Conservation (phyloP, 805 yeast species). For the Candida peoriensis region DNA sequence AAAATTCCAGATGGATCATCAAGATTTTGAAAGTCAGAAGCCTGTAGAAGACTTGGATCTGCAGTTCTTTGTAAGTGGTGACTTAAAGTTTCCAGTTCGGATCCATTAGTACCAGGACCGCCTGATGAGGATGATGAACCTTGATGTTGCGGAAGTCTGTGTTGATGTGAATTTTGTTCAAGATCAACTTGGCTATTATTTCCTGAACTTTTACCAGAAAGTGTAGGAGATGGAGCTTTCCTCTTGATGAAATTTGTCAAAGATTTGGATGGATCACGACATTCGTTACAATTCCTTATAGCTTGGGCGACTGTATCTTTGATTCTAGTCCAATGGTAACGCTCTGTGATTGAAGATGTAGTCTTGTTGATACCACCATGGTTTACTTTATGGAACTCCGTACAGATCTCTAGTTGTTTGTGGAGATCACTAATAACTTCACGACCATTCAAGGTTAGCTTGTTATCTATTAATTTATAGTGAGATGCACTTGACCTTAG, state of each 20-base stretch:
- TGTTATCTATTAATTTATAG: conserved; percentile 67
- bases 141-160: conserved; percentile 2
- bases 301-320: conserved; percentile 83
- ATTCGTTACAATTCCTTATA: conserved; percentile 68
- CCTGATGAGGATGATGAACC: neutral
- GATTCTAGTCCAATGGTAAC: conserved; percentile 87
- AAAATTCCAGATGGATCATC: conserved; percentile 28
- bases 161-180: neutral
- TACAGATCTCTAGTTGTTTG: conserved; percentile 70
- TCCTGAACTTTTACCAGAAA: conserved; percentile 2
- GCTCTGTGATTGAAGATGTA: conserved; percentile 69
- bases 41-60: conserved; percentile 16
- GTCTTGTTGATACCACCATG: conserved; percentile 91
- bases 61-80: conserved; percentile 12
- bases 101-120: conserved; percentile 3
- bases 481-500: conserved; percentile 75
- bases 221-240: conserved; percentile 10
- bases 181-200: neutral
- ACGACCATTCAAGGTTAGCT: conserved; percentile 66
- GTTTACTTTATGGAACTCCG: conserved; percentile 57
- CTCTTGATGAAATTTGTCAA: conserved; percentile 8
- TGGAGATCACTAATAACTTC: conserved; percentile 80
- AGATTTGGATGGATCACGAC: conserved; percentile 32
- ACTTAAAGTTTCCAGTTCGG: conserved; percentile 11
- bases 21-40: conserved; percentile 16